Conservation (phyloP, 768 basidiomycete genomes). For the Phanerochaete sordida region DNA sequence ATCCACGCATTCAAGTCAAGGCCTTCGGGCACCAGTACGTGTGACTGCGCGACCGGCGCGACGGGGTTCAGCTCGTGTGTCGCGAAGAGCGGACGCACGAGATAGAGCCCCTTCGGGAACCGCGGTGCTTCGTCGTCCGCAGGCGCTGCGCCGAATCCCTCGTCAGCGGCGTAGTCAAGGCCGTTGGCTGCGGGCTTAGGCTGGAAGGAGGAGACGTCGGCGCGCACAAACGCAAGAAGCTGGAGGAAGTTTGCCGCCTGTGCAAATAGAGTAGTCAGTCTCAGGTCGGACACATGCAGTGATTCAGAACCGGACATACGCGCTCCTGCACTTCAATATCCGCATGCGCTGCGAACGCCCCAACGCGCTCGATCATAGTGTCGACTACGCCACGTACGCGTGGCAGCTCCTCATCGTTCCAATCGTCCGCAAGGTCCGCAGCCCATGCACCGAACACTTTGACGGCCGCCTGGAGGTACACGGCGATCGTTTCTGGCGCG, state of each 20-base stretch:
- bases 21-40: constrained; percentile 78
- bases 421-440: constrained; percentile 67
- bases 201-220: constrained; percentile 60
- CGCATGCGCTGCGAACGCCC: constrained; percentile 52
- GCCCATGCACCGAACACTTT: constrained; percentile 90
- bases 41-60: constrained; percentile 72
- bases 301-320: constrained; percentile 40
- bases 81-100: constrained; percentile 77
- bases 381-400: constrained; percentile 65
- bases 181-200: constrained; percentile 33
- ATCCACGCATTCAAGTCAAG: constrained; percentile 87
- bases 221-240: constrained; percentile 70
- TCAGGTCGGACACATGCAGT: background rate
- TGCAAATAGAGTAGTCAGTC: no score
- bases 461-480: constrained; percentile 77
- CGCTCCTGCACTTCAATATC: constrained; percentile 93
- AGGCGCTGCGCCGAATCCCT: constrained; percentile 33
- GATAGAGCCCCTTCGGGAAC: constrained; percentile 87
- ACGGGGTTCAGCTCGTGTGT: constrained; percentile 85
- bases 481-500: constrained; percentile 61
- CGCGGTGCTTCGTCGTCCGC: constrained; percentile 35
- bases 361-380: constrained; percentile 53
- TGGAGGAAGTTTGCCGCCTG: constrained; percentile 82
- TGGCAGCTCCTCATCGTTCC: constrained; percentile 69
- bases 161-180: constrained; percentile 34